Base-by-base conservation (phyloP, 1,139 yeast species). In the Martiniozyma asiatica region DNA sequence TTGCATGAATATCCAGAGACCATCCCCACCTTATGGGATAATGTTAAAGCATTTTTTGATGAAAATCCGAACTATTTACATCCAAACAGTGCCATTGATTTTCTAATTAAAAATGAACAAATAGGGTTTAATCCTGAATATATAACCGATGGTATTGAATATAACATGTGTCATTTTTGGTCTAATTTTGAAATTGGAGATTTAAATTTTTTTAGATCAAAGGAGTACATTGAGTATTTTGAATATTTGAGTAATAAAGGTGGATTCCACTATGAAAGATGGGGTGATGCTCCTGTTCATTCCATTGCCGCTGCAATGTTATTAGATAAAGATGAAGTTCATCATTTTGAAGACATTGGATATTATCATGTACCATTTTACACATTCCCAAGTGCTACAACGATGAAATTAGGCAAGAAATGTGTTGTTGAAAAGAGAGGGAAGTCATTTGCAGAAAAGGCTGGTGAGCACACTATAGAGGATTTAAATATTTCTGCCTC, bases 251-350 rank as follows among this genome's bases (percentile, higher is more conserved):
- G 84, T 47, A 39, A 59, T 27, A 55, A 73, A 1, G 94, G 94
- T 2, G 96, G 95, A 0, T 85, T 87, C 47, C 80, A 80, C 51
- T 84, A 84, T 49, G 92, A 79, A 53, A 61, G 98, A 41, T 89
- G 97, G 98, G 98, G 98, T 4, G 98, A 89, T 57, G 97, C 97
- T 0, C 97, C 98, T 0, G 94, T 89, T 5, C 97, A 89, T 53
- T 65, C 94, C 1, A 67, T 87, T 20, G 97, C 74, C 0, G 69
- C 76, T 5, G 56, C 75, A 2, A 52, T 87, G 21, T 56, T 89
- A 31, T 60, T 84, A 33, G 82, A 80, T 46, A 70, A 63, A 37
- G 53, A 69, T 26, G 73, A 77, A 44, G 67, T 89, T 30, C 87
- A 81, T 46, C 94, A 85, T 53, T 87, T 89, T 52, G 93, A 85